phyloP scores from a whole-genome alignment of 495 filamentous ascomycete genomes.

The Aeminium ludgeri region DNA sequence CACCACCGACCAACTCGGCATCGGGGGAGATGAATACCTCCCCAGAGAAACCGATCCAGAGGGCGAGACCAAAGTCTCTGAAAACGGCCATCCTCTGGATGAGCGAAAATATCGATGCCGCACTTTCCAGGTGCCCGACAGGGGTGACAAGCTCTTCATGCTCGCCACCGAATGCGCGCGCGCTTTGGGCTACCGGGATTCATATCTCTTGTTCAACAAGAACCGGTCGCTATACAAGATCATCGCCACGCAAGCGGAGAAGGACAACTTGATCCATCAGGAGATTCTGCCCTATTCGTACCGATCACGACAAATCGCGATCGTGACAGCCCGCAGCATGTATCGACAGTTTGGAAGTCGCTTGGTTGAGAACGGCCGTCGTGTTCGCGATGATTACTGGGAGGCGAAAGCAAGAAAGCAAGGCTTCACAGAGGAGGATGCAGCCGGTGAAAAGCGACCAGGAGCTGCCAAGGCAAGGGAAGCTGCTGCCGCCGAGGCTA shows the following conservation, averaged over 20 bases:
- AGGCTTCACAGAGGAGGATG: constrained; percentile 93
- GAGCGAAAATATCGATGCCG: constrained; percentile 80
- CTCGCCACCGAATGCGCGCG: constrained; percentile 93
- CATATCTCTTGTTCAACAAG: constrained; percentile 97
- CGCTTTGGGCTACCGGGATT: constrained; percentile 88
- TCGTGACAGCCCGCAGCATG: constrained; percentile 97
- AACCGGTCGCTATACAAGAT: constrained; percentile 96
- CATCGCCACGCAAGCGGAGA: constrained; percentile 88
- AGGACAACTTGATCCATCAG: constrained; percentile 87
- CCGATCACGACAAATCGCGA: constrained; percentile 91
- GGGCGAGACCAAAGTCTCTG: constrained; percentile 83
- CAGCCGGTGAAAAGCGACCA: constrained; percentile 90
- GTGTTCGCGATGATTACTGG: constrained; percentile 97
- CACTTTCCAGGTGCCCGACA: constrained; percentile 79
- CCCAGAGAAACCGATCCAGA: constrained; percentile 83
- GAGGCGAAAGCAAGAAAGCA: constrained; percentile 93
- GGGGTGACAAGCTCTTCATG: constrained; percentile 94
- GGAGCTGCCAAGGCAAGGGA: constrained; percentile 80
- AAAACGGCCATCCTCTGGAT: constrained; percentile 64
- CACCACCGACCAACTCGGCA: constrained; percentile 86
- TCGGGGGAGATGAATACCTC: constrained; percentile 90
- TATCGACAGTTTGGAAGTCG: constrained; percentile 97
- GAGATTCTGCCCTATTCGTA: constrained; percentile 97
- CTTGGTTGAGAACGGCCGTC: constrained; percentile 72
- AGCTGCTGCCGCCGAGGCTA: constrained; percentile 45